Percentiles rank a stretch among this genome's conserved stretches.
These are phyloP conservation scores for Trametes versicolor DNA, from an alignment of 1,284 basidiomycete species.

Conservation along the genomic window DNA sequence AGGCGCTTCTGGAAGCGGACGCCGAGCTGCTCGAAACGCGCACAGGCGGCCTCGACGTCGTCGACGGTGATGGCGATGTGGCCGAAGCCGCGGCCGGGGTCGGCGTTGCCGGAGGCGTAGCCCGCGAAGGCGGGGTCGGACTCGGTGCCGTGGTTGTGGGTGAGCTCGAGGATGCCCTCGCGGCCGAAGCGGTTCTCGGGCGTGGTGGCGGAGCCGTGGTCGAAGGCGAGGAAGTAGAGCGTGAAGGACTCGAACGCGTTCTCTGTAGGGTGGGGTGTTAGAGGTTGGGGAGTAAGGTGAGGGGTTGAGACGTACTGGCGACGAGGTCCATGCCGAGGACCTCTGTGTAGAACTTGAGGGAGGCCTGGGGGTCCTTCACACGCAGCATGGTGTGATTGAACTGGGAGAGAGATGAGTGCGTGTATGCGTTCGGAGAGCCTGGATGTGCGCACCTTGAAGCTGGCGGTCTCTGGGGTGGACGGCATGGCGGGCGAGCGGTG, in stretches of 20 bases:
- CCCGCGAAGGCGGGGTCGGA: slow-evolving; percentile 79
- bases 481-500: slow-evolving; percentile 57
- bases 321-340: slow-evolving; percentile 92
- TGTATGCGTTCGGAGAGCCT: neutral
- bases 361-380: slow-evolving; percentile 87
- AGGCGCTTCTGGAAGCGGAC: slow-evolving; percentile 92
- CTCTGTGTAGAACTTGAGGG: slow-evolving; percentile 80
- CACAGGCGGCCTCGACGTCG: slow-evolving; percentile 86
- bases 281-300: neutral
- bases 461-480: slow-evolving; percentile 69
- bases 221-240: slow-evolving; percentile 85
- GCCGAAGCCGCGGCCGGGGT: slow-evolving; percentile 86
- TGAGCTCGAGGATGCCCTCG: slow-evolving; percentile 88
- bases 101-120: slow-evolving; percentile 85
- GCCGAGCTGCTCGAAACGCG: slow-evolving; percentile 83
- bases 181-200: slow-evolving; percentile 60
- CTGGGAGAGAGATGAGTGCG: slow-evolving; percentile 46
- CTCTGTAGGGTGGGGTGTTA: slow-evolving; percentile 48
- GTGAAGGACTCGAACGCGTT: slow-evolving; percentile 69
- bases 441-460: slow-evolving; percentile 60
- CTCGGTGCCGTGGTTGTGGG: slow-evolving; percentile 93
- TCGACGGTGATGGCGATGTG: slow-evolving; percentile 90
- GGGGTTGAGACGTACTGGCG: slow-evolving; percentile 52
- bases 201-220: slow-evolving; percentile 61
- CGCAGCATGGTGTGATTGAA: slow-evolving; percentile 94